Percentiles rank a stretch among this genome's conserved stretches.
Conservation (phyloP, 345 rosid genomes). For the Nephelium lappaceum region DNA sequence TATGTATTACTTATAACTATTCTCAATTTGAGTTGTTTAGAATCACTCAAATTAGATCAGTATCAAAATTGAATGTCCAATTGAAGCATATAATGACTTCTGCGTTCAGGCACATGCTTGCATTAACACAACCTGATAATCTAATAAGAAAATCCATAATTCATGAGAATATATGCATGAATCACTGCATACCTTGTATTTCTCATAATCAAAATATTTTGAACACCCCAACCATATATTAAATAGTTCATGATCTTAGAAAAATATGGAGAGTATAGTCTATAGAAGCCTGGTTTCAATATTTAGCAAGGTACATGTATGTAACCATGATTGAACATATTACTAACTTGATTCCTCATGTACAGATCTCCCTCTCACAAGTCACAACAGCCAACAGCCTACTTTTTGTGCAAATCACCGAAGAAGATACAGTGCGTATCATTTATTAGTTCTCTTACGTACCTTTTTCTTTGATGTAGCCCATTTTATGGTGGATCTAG, state of each 20-base stretch:
- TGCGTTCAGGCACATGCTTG: not conserved
- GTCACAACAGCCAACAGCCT: not conserved
- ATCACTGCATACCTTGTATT: too few relatives aligned
- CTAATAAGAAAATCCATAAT: not conserved
- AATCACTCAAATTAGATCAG: too few relatives aligned
- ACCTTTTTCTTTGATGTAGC: conserved; percentile 34
- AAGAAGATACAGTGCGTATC: not conserved
- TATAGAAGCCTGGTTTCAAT: not conserved
- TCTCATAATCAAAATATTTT: not conserved
- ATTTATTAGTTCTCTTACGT: conserved; percentile 19
- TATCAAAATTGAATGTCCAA: too few relatives aligned
- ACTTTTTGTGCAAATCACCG: not conserved
- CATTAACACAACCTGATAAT: not conserved
- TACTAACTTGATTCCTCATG: too few relatives aligned
- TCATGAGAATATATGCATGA: not conserved
- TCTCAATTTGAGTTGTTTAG: too few relatives aligned
- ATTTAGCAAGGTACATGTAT: too few relatives aligned
- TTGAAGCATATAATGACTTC: too few relatives aligned
- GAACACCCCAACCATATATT: too few relatives aligned
- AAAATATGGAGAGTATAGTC: too few relatives aligned
- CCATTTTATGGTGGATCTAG: conserved; percentile 58
- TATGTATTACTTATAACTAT: too few relatives aligned
- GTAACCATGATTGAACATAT: not conserved
- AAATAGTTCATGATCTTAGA: not conserved
- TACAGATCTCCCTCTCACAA: not conserved